phyloP scores from a whole-genome alignment of 768 basidiomycete genomes.

The Suillus luteus region DNA sequence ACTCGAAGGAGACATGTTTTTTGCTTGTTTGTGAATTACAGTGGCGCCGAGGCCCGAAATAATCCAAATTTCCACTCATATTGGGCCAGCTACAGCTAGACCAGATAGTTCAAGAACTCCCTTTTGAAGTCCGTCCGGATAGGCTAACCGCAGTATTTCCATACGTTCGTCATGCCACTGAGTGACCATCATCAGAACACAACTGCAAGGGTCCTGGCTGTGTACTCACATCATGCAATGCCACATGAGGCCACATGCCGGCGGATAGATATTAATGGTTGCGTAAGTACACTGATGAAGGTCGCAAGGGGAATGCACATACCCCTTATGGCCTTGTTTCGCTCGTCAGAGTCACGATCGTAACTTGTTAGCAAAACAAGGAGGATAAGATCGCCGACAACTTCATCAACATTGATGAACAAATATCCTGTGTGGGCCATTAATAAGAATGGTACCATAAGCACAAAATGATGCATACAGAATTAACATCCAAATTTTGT shows the following conservation, averaged over 20 bases:
- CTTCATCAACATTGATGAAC: background rate
- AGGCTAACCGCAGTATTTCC: background rate
- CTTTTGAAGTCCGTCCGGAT: background rate
- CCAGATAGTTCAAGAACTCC: background rate
- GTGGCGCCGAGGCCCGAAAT: background rate
- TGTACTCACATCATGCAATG: background rate
- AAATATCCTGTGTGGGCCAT: background rate
- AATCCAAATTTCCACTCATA: background rate
- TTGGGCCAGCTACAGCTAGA: background rate
- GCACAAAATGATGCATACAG: background rate
- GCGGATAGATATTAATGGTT: constrained; percentile 13
- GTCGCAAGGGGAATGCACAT: background rate
- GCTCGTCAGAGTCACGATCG: background rate
- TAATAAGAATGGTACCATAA: background rate
- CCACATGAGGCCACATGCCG: background rate
- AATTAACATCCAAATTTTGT: background rate
- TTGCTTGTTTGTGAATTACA: background rate
- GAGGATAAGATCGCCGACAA: background rate
- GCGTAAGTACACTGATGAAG: constrained; percentile 4
- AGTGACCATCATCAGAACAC: background rate
- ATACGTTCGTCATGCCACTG: background rate
- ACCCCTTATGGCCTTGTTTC: constrained; percentile 10
- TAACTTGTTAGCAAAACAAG: background rate
- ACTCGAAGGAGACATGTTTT: background rate
- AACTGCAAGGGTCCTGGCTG: background rate